Evolutionary conservation across 352 stramenopile species (phyloP).

Genomic region (Globisporangium yorkense): DNA sequence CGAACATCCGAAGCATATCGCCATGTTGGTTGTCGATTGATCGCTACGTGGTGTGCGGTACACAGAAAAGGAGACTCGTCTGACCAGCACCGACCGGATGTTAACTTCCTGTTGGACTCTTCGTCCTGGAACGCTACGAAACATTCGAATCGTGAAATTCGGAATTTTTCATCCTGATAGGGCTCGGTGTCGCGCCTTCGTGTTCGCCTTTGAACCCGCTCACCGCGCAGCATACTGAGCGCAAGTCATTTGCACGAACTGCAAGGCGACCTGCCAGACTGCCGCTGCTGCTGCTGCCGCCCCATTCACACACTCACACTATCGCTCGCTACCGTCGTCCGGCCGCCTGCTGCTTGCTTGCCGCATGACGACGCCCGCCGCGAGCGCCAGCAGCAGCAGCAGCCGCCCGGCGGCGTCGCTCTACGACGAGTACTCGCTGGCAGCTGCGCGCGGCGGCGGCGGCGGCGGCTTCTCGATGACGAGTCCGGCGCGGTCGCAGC

Average conservation of each 20-base stretch:
- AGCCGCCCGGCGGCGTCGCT: conserved; percentile 21
- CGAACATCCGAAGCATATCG: no score
- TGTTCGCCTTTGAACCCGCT: neutral
- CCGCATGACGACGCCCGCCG: neutral
- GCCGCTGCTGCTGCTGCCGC: neutral
- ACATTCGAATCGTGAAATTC: neutral
- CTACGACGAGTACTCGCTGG: conserved; percentile 69
- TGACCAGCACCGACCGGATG: no score
- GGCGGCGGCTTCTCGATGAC: conserved; percentile 11
- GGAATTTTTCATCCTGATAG: conserved; percentile 2
- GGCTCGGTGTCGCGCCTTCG: neutral
- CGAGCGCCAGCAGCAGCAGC: neutral
- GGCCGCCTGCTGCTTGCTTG: neutral
- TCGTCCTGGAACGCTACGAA: no score
- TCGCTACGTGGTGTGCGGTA: no score
- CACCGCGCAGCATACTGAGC: neutral
- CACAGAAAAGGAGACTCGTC: no score
- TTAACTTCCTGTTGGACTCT: no score
- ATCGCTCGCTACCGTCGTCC: neutral
- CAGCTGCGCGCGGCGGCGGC: conserved; percentile 13
- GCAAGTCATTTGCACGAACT: neutral
- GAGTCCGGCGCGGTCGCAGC: conserved; percentile 13
- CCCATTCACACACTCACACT: neutral
- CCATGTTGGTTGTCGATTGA: no score
- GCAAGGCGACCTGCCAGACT: neutral